Evolutionary conservation across 1,284 basidiomycete genomes (phyloP), one percentile per base, ranked within the genome.

Genomic region (Heterobasidion parviporum): DNA sequence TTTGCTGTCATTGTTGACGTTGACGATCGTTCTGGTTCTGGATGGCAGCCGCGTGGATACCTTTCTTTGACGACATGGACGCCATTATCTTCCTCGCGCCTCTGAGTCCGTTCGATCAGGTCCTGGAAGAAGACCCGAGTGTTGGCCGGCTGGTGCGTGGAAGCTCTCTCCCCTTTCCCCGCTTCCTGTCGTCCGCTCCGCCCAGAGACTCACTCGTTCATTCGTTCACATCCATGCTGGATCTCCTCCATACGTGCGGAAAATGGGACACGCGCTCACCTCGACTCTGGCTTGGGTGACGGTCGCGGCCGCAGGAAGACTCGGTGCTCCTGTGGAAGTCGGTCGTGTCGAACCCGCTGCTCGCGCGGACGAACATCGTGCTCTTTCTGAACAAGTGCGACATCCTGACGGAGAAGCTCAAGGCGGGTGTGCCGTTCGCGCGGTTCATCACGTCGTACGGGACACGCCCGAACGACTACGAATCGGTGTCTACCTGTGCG

Each of bases 381-480:
- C 70, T 85, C 32, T 84, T 85, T 67, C 72, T 85, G 56, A 88
- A 88, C 62, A 88, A 87, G 72, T 79, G 62, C 26, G 70, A 85
- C 61, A 73, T 85, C 43, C 69, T 85, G 36, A 74, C 77, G 58
- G 72, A 76, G 58, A 85, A 84, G 63, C 73, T 86, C 52, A 79
- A 78, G 45, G 69, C 81, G 4, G 85, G 85, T 10, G 74, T 85
- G 20, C 65, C 67, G 16, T 82, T 89, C 9, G 73, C 72, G 56
- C 75, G 76, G 55, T 87, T 76, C 55, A 83, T 89, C 3, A 77
- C 83, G 0, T 82, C 78, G 32, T 89, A 82, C 59, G 80, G 77
- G 2, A 76, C 83, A 57, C 74, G 78, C 51, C 74, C 81, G 0
- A 89, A 89, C 62, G 82, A 87, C 52, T 56, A 62, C 41, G 56